Conservation (phyloP, 306 rosid species). For the Cajanus cajan region DNA sequence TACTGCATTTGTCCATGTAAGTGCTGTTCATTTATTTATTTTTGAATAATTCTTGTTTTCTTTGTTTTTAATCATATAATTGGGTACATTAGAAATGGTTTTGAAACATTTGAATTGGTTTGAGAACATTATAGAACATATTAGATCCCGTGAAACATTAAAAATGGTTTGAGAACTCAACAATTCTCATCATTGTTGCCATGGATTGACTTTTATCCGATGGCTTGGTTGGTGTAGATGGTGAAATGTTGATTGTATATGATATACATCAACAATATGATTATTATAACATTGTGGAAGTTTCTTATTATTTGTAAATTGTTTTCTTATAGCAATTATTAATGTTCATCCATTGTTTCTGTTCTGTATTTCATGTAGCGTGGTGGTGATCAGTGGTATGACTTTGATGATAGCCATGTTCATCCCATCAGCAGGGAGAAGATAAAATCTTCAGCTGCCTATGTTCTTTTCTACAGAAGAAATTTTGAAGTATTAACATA, state of each 20-base stretch:
- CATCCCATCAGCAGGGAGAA: slow-evolving; percentile 77
- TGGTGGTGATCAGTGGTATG: slow-evolving; percentile 93
- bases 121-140: neutral
- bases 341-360: slow-evolving; percentile 21
- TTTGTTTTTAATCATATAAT: neutral
- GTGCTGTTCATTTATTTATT: slow-evolving; percentile 43
- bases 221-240: slow-evolving; percentile 2
- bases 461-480: slow-evolving; percentile 97
- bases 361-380: slow-evolving; percentile 56
- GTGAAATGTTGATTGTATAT: slow-evolving; percentile 21
- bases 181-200: neutral
- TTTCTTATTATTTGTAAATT: neutral
- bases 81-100: slow-evolving; percentile 20
- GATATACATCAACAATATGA: slow-evolving; percentile 25
- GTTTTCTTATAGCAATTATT: neutral
- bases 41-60: neutral
- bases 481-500: slow-evolving; percentile 48
- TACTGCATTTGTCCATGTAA: slow-evolving; percentile 97
- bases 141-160: neutral
- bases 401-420: slow-evolving; percentile 90
- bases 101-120: slow-evolving; percentile 15
- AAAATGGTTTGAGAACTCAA: neutral
- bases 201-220: slow-evolving; percentile 14
- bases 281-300: slow-evolving; percentile 8
- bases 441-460: slow-evolving; percentile 95